Evolutionary conservation across 768 basidiomycete species (phyloP), one percentile per base, ranked within the genome.

Genomic region (Rhizopogon vesiculosus): DNA sequence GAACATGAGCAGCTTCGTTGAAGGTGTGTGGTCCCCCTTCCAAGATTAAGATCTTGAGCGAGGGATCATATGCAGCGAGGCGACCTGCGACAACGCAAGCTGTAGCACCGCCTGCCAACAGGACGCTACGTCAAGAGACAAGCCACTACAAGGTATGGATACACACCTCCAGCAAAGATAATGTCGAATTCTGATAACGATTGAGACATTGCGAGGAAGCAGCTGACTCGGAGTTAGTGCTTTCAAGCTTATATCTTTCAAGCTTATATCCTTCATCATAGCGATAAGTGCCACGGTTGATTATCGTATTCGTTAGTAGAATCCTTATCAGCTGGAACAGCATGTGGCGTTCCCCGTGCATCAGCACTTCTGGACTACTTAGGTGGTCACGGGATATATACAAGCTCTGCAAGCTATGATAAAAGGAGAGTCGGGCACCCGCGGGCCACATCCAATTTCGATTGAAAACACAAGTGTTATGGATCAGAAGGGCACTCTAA

Each of bases 81-180:
- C 69, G 64, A 2, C 64, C 65, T 19, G 69, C 67, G 3, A 58
- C 56, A n/a, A 72, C 58, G 42, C 64, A 65, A 9, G 65, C 69
- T 7, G 65, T 58, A 16, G 65, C 61, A 18, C 69, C 69, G 1
- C 62, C 64, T 64, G 31, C 29, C 31, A 18, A 52, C 25, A 45
- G 25, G 8, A 16, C 25, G n/a, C 12, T 22, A 49, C 19, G 42
- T n/a, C 28, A n/a, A 48, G 15, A 28, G n/a, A 33, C 12, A 48
- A 15, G 6, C 16, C 7, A 13, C 13, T 19, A 35, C 19, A 35
- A 19, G 19, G 19, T 22, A 33, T 35, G 15, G 9, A 13, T 35
- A 9, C 46, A 5, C 33, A 48, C 46, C 48, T 7, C 46, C 46
- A 35, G 46, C 46, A 48, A 48, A 48, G 9, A 48, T 22, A 1